Evolutionary conservation across 306 rosid species (phyloP).

Genomic region (Vigna hirtella): DNA sequence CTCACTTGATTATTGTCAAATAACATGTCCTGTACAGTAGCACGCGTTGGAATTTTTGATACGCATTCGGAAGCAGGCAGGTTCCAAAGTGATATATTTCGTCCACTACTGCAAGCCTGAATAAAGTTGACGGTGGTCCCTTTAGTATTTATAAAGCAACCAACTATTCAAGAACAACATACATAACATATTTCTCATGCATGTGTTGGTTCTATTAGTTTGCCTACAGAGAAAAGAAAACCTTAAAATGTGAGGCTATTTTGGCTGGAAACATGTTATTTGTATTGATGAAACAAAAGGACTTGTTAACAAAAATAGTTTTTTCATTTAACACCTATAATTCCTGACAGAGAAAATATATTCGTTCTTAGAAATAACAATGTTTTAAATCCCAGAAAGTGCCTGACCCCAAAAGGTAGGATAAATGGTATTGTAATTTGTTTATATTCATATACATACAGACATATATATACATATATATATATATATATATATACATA

Average conservation of each 20-base stretch:
- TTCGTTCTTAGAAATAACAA: neutral
- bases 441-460: too few relatives aligned
- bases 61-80: conserved; percentile 88
- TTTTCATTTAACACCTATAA: conserved; percentile 7
- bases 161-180: conserved; percentile 35
- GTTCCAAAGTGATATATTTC: conserved; percentile 87
- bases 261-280: conserved; percentile 24
- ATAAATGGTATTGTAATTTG: too few relatives aligned
- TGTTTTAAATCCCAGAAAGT: neutral
- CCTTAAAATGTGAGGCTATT: conserved; percentile 25
- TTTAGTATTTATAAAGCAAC: conserved; percentile 28
- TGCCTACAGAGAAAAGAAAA: conserved; percentile 14
- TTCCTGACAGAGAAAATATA: neutral
- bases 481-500: too few relatives aligned
- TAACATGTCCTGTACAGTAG: conserved; percentile 78
- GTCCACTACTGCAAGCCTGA: conserved; percentile 86
- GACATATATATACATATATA: too few relatives aligned
- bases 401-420: neutral
- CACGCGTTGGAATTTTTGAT: conserved; percentile 62
- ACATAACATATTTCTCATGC: neutral
- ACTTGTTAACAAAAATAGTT: conserved; percentile 6
- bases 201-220: conserved; percentile 31
- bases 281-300: conserved; percentile 14
- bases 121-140: conserved; percentile 38
- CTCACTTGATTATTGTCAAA: conserved; percentile 88